Evolutionary conservation across 2,329 filamentous ascomycete species (phyloP).

Genomic region (Calonectria crousiana): DNA sequence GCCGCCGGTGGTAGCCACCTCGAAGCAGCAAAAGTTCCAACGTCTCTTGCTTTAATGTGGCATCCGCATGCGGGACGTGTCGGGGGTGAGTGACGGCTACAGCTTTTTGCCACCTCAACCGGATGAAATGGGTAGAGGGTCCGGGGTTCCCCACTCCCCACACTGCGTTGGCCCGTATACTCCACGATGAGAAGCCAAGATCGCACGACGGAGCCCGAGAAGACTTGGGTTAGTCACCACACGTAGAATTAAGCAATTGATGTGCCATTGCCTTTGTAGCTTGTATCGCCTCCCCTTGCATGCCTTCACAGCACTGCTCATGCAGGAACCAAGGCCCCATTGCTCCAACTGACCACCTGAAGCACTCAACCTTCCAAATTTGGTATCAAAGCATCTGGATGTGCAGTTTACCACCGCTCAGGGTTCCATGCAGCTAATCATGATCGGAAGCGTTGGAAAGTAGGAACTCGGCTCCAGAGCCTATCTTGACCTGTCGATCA

Average conservation of each 20-base stretch:
- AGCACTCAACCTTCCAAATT: conserved; percentile 20
- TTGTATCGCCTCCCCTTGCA: conserved; percentile 1
- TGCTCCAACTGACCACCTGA: conserved; percentile 2
- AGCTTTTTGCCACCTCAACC: background rate
- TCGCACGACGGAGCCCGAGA: conserved; percentile 2
- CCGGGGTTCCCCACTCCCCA: conserved; percentile 25
- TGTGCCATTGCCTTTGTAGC: conserved; percentile 1
- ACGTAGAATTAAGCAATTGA: conserved; percentile 12
- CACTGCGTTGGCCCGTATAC: conserved; percentile 18
- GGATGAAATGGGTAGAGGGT: conserved; percentile 20
- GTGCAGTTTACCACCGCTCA: conserved; percentile 14
- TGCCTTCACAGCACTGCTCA: conserved; percentile 3
- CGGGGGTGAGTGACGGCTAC: background rate
- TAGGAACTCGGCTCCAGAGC: conserved; percentile 16
- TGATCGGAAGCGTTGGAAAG: conserved; percentile 14
- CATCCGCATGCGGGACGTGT: background rate
- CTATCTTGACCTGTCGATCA: conserved; percentile 28
- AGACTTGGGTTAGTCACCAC: conserved; percentile 12
- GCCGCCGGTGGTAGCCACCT: background rate
- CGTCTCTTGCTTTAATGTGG: background rate
- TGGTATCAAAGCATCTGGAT: conserved; percentile 10
- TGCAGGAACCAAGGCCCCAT: conserved; percentile 28
- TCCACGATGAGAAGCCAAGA: conserved; percentile 17
- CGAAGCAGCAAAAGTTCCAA: conserved; percentile 15
- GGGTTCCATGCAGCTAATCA: conserved; percentile 24